Evolutionary conservation across 805 yeast species (phyloP).

Genomic region (Saccharomyces cerevisiae): DNA sequence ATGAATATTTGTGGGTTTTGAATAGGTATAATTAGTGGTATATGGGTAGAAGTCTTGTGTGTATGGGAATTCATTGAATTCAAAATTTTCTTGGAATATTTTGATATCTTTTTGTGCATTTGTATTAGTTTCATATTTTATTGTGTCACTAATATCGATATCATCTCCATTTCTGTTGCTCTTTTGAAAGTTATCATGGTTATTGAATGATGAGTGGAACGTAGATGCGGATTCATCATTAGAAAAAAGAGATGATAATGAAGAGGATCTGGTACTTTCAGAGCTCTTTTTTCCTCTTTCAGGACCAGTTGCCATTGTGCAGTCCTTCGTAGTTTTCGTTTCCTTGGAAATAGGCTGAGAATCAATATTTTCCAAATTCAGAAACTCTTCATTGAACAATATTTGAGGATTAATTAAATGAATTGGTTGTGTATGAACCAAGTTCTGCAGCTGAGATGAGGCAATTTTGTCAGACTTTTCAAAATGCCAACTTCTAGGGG

Average conservation of each 20-base stretch:
- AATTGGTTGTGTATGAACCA: conserved; percentile 24
- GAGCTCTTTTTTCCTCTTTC: not conserved
- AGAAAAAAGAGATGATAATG: not conserved
- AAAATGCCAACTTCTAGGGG: conserved; percentile 2
- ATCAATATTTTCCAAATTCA: not conserved
- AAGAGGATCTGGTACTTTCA: not conserved
- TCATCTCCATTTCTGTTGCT: not conserved
- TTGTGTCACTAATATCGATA: not conserved
- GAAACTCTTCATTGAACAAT: conserved; percentile 3
- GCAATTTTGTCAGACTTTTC: conserved; percentile 1
- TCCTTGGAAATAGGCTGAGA: not conserved
- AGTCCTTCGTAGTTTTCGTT: not conserved
- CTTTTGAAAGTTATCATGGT: not conserved
- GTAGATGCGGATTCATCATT: not conserved
- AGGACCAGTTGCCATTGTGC: not conserved
- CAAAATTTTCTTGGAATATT: not conserved
- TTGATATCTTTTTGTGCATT: not conserved
- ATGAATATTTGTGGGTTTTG: not conserved
- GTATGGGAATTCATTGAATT: not conserved
- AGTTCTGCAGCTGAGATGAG: conserved; percentile 9
- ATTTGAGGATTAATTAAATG: conserved; percentile 10
- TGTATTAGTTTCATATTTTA: not conserved
- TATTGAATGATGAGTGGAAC: not conserved
- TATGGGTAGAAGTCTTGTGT: not conserved
- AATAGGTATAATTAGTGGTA: not conserved